A percentile compares a stretch with the other conserved stretches of the same genome.
phyloP scores from a whole-genome alignment of 2,329 filamentous ascomycete species.

The Fusarium temperatum region DNA sequence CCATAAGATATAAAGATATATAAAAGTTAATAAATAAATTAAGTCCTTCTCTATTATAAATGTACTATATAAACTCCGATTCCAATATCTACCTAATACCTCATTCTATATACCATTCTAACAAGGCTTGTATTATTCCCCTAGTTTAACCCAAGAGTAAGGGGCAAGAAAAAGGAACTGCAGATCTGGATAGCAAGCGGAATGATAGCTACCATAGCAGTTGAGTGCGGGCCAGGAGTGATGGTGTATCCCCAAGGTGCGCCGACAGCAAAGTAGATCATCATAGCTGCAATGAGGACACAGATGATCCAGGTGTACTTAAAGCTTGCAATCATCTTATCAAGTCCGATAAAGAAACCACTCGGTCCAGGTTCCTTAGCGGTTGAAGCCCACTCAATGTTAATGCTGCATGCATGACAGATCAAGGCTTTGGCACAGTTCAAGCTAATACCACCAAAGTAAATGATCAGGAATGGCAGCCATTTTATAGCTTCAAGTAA shows the following conservation, averaged over 20 bases:
- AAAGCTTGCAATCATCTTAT: constrained; percentile 56
- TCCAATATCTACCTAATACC: too few relatives aligned
- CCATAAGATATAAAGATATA: too few relatives aligned
- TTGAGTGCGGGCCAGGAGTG: constrained; percentile 33
- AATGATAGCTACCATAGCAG: constrained; percentile 39
- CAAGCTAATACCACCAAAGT: constrained; percentile 44
- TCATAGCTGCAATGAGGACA: constrained; percentile 32
- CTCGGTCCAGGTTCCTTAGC: constrained; percentile 43
- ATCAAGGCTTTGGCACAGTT: constrained; percentile 42
- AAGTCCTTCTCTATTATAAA: too few relatives aligned
- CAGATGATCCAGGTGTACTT: constrained; percentile 48
- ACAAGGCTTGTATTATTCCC: too few relatives aligned
- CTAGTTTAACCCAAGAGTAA: constrained; percentile 37
- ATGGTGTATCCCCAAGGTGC: constrained; percentile 40
- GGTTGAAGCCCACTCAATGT: constrained; percentile 44
- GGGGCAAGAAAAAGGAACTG: constrained; percentile 36
- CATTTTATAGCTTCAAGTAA: constrained; percentile 39
- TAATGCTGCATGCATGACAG: constrained; percentile 39
- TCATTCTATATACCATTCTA: too few relatives aligned
- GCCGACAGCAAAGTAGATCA: constrained; percentile 42
- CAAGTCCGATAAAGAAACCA: constrained; percentile 46
- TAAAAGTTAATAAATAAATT: too few relatives aligned
- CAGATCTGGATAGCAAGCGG: constrained; percentile 39
- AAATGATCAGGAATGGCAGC: constrained; percentile 42
- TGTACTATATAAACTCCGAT: too few relatives aligned